These are phyloP conservation scores for Citrus glauca DNA, from an alignment of 345 rosid genomes.

Conservation along the genomic window DNA sequence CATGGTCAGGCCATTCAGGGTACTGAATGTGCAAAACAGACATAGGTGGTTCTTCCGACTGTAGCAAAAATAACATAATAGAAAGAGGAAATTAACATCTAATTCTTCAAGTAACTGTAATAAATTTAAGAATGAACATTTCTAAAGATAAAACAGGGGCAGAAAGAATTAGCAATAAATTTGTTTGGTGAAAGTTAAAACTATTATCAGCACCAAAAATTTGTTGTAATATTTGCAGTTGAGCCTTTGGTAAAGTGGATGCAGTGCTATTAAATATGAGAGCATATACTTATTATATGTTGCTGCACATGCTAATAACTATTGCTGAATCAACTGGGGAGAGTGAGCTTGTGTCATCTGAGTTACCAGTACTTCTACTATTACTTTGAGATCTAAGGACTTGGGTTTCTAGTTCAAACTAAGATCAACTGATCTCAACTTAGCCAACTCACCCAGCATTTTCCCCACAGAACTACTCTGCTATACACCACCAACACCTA, in stretches of 20 bases:
- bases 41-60: slow-evolving; percentile 61
- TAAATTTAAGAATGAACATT: neutral
- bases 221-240: neutral
- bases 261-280: neutral
- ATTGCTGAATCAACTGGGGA: neutral
- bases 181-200: neutral
- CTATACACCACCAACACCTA: neutral
- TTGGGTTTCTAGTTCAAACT: neutral
- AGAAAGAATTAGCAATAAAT: neutral
- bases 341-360: neutral
- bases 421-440: neutral
- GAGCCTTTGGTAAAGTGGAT: neutral
- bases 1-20: slow-evolving; percentile 98
- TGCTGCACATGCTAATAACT: neutral
- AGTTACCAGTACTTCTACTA: neutral
- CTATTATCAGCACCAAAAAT: neutral
- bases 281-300: neutral
- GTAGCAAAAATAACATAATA: slow-evolving; percentile 17
- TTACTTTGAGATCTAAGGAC: neutral
- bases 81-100: neutral
- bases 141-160: neutral
- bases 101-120: neutral
- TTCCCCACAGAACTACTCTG: neutral
- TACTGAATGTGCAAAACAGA: slow-evolving; percentile 82
- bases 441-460: neutral